A percentile compares a stretch with the other conserved stretches of the same genome.
Conservation (phyloP, 768 basidiomycete species). For the Pleurotus platypus region DNA sequence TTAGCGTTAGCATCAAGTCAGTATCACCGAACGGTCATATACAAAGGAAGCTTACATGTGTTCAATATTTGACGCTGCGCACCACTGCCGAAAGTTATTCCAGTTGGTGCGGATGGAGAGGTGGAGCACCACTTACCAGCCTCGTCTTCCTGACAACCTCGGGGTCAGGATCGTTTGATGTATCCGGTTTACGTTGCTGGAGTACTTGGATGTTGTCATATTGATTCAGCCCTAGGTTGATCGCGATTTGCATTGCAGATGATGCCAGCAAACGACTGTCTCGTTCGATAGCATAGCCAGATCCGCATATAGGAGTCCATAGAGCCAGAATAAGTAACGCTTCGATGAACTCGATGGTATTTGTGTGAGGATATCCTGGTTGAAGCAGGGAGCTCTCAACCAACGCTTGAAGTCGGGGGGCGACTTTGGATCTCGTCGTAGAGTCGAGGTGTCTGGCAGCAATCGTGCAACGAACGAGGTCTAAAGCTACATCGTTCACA, state of each 20-base stretch:
- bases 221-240: conserved; percentile 32
- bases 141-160: neutral
- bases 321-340: conserved; percentile 38
- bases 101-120: neutral
- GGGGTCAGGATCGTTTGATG: neutral
- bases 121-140: neutral
- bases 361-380: conserved; percentile 35
- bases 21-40: neutral
- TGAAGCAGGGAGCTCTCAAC: conserved; percentile 34
- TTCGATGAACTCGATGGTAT: conserved; percentile 36
- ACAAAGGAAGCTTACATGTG: conserved; percentile 26
- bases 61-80: conserved; percentile 17
- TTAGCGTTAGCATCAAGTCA: conserved; percentile 2
- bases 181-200: neutral
- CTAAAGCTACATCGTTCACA: conserved; percentile 27
- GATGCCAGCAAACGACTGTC: conserved; percentile 37
- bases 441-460: conserved; percentile 40
- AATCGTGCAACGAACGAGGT: conserved; percentile 43
- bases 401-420: conserved; percentile 37
- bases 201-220: neutral
- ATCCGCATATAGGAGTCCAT: conserved; percentile 38
- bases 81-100: neutral
- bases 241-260: conserved; percentile 44
- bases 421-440: conserved; percentile 27
- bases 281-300: conserved; percentile 20